Percentiles rank a stretch among this genome's conserved stretches.
These are phyloP conservation scores for Xanthoconium separans DNA, from an alignment of 1,284 basidiomycete species.

Conservation along the genomic window DNA sequence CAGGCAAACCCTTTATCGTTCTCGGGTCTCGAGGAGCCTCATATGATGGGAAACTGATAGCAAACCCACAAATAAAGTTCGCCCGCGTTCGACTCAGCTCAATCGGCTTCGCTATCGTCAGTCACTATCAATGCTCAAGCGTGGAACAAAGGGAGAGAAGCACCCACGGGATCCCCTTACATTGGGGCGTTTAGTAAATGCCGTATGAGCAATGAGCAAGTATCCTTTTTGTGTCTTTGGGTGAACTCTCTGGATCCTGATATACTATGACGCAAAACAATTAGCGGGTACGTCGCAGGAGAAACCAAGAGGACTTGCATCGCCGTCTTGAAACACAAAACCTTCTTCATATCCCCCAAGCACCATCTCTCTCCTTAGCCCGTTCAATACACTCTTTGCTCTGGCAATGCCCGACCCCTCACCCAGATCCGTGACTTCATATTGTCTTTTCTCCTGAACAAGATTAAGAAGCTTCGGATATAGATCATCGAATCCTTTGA, in stretches of 20 bases:
- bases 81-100: constrained; percentile 78
- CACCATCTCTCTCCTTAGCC: constrained; percentile 88
- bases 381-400: constrained; percentile 83
- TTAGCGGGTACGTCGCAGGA: constrained; percentile 3
- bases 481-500: constrained; percentile 95
- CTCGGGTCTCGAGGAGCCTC: constrained; percentile 55
- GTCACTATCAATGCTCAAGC: background rate
- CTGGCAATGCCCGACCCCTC: constrained; percentile 70
- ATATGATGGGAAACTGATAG: constrained; percentile 66
- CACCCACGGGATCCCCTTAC: constrained; percentile 73
- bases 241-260: constrained; percentile 87
- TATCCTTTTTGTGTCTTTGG: constrained; percentile 91
- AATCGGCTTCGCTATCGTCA: constrained; percentile 71
- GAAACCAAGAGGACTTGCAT: constrained; percentile 58
- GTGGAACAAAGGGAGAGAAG: background rate
- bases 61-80: constrained; percentile 79
- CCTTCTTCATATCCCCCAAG: constrained; percentile 82
- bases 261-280: constrained; percentile 54
- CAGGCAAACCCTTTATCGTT: constrained; percentile 72
- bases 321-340: constrained; percentile 93
- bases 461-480: constrained; percentile 90
- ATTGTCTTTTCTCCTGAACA: constrained; percentile 79
- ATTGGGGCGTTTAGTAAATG: constrained; percentile 77
- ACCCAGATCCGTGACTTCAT: constrained; percentile 59
- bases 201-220: constrained; percentile 86